Conservation (phyloP, 257 asterid species). For the Solanum pennellii region DNA sequence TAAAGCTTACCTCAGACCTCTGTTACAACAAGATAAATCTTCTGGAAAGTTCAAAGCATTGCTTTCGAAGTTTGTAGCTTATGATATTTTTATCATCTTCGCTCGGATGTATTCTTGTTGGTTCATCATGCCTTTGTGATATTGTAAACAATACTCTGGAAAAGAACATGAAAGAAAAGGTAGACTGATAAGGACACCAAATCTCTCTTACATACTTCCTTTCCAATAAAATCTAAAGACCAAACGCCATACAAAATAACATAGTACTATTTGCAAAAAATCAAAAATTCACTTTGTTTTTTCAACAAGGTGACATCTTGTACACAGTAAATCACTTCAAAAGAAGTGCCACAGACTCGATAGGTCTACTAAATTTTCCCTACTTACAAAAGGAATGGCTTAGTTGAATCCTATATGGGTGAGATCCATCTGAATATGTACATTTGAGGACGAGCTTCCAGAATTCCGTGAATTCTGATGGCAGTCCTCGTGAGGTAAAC, state of each 20-base stretch:
- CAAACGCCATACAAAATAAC: neutral
- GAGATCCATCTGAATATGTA: conserved; percentile 7
- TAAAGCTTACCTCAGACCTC: conserved; percentile 20
- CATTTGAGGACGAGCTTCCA: neutral
- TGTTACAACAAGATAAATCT: neutral
- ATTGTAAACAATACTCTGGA: neutral
- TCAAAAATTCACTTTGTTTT: neutral
- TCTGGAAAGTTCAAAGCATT: neutral
- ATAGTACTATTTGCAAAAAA: neutral
- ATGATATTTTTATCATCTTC: neutral
- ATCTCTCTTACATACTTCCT: neutral
- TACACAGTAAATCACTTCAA: neutral
- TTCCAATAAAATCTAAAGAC: conserved; percentile 1
- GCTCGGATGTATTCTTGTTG: neutral
- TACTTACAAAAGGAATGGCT: conserved; percentile 10
- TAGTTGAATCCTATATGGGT: conserved; percentile 2
- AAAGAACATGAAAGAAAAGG: neutral
- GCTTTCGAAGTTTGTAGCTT: neutral
- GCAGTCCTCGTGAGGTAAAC: conserved; percentile 6
- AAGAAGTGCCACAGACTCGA: neutral
- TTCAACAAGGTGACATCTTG: conserved; percentile 1
- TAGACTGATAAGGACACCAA: neutral
- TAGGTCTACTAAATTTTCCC: neutral
- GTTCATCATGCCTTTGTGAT: neutral
- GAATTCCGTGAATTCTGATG: neutral